These are phyloP conservation scores for Escallonia herrerae DNA, from an alignment of 129 eudicot genomes.

Conservation along the genomic window DNA sequence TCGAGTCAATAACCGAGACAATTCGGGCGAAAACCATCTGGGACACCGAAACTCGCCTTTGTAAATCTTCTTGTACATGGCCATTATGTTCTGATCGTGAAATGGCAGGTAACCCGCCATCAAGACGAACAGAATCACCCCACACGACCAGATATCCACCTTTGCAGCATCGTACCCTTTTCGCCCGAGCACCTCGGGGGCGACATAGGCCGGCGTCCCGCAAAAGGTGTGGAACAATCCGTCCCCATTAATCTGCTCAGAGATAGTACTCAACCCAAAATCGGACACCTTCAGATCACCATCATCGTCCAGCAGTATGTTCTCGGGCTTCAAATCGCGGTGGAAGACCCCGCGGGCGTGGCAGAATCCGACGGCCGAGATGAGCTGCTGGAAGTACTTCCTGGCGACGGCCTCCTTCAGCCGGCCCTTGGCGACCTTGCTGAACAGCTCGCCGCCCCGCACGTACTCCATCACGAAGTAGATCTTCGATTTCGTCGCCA, in stretches of 20 bases:
- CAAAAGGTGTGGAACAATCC: slow-evolving; percentile 73
- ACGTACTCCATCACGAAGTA: slow-evolving; percentile 74
- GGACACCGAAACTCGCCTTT: slow-evolving; percentile 70
- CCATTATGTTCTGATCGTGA: slow-evolving; percentile 59
- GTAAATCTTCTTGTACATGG: slow-evolving; percentile 61
- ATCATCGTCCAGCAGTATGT: slow-evolving; percentile 55
- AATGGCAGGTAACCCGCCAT: slow-evolving; percentile 73
- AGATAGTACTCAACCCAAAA: slow-evolving; percentile 65
- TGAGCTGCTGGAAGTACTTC: slow-evolving; percentile 59
- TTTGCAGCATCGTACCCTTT: slow-evolving; percentile 70
- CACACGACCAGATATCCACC: slow-evolving; percentile 75
- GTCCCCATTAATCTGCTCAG: slow-evolving; percentile 64
- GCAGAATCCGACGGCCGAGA: slow-evolving; percentile 73
- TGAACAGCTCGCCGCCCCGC: slow-evolving; percentile 67
- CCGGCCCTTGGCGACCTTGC: slow-evolving; percentile 66
- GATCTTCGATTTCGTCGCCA: slow-evolving; percentile 74
- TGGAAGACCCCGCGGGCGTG: slow-evolving; percentile 79
- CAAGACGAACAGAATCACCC: slow-evolving; percentile 58
- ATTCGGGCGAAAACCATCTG: slow-evolving; percentile 60
- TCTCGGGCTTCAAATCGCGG: slow-evolving; percentile 66
- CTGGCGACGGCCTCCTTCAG: slow-evolving; percentile 60
- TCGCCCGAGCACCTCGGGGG: slow-evolving; percentile 63
- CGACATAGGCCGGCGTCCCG: slow-evolving; percentile 78
- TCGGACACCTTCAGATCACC: slow-evolving; percentile 70
- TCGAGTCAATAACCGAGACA: slow-evolving; percentile 25